These are phyloP conservation scores for Ophiostoma sp. DNA, from an alignment of 2,329 filamentous ascomycete species.

Conservation along the genomic window DNA sequence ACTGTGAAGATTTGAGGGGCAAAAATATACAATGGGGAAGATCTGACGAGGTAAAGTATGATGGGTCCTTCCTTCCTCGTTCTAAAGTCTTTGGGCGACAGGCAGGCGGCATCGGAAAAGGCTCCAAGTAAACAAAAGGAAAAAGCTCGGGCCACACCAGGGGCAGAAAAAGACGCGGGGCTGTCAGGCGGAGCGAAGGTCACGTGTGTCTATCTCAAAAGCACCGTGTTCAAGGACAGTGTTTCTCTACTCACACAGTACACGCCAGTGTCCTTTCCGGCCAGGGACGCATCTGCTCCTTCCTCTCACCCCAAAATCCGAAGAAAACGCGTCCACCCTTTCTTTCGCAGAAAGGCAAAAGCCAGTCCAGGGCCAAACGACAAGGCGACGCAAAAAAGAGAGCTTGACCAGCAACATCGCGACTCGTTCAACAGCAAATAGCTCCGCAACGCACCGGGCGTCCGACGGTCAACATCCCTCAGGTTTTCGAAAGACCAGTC, in stretches of 20 bases:
- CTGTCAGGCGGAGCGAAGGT: not conserved
- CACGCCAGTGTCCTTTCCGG: slow-evolving; percentile 1
- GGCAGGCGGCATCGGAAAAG: slow-evolving; percentile 24
- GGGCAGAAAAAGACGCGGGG: slow-evolving; percentile 9
- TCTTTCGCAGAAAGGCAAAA: not conserved
- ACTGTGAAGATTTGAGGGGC: slow-evolving; percentile 18
- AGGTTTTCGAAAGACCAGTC: not conserved
- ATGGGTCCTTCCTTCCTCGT: not conserved
- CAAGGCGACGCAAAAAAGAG: slow-evolving; percentile 7
- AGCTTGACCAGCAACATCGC: slow-evolving; percentile 7
- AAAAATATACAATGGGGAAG: slow-evolving; percentile 3
- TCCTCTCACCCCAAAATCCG: not conserved
- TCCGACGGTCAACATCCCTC: not conserved
- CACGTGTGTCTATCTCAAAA: slow-evolving; percentile 2
- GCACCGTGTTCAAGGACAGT: not conserved
- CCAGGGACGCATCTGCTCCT: not conserved
- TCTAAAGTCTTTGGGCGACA: not conserved
- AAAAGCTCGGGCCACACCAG: slow-evolving; percentile 29
- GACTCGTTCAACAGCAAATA: not conserved
- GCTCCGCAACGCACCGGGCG: not conserved
- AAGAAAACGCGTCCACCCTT: slow-evolving; percentile 20
- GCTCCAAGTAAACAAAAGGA: slow-evolving; percentile 32
- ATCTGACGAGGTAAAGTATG: slow-evolving; percentile 18
- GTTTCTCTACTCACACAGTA: not conserved
- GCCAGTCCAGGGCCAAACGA: not conserved